Evolutionary conservation across 78 protist species (phyloP).

Genomic region (Dictyostelium capitatum): DNA sequence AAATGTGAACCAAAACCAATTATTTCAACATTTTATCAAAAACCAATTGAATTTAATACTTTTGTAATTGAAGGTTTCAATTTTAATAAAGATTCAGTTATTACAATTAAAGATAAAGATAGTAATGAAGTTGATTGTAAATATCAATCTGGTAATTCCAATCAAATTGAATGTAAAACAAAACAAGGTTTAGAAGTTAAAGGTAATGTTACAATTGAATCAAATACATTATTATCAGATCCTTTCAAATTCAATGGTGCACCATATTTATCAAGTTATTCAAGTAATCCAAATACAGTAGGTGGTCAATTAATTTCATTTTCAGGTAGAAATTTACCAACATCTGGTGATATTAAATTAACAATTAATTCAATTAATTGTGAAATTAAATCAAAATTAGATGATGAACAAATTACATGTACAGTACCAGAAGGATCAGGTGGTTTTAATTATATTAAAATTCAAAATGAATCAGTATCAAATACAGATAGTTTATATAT

Average conservation of each 20-base stretch:
- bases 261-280: background rate
- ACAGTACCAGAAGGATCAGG: background rate
- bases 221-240: background rate
- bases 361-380: background rate
- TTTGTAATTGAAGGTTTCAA: background rate
- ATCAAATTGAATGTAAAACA: background rate
- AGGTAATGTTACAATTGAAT: background rate
- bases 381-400: background rate
- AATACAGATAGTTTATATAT: background rate
- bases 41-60: background rate
- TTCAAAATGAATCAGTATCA: background rate
- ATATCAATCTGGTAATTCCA: background rate
- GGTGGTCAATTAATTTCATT: background rate
- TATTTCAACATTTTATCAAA: background rate
- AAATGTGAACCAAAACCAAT: slow-evolving; percentile 2
- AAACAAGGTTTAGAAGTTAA: background rate
- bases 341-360: background rate
- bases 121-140: background rate
- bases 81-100: background rate
- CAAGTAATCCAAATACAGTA: background rate
- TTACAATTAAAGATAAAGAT: background rate
- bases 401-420: background rate
- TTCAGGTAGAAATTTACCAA: background rate
- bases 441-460: background rate
- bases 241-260: background rate